Evolutionary conservation across 1,139 yeast species (phyloP).

Genomic region (Geotrichum carabidarum): DNA sequence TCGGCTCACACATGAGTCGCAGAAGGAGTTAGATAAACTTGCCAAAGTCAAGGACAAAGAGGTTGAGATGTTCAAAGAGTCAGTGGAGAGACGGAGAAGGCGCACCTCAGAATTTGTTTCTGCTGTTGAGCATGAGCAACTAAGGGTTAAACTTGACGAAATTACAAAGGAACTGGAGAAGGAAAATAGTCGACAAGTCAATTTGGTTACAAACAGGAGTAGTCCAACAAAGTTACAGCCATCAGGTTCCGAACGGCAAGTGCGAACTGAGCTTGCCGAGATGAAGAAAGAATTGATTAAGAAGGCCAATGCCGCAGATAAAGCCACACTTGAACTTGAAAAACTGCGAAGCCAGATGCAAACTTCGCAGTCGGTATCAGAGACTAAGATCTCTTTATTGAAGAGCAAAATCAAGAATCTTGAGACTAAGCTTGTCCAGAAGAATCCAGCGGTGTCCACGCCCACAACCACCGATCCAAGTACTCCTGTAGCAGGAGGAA

Average conservation of each 20-base stretch:
- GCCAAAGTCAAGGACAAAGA: slow-evolving; percentile 15
- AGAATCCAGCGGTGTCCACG: not conserved
- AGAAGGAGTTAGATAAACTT: slow-evolving; percentile 7
- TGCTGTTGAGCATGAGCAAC: slow-evolving; percentile 11
- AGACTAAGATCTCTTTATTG: slow-evolving; percentile 22
- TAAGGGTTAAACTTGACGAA: slow-evolving; percentile 6
- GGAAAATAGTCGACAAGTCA: not conserved
- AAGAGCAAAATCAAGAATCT: slow-evolving; percentile 21
- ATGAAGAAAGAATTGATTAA: slow-evolving; percentile 21
- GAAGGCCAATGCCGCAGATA: slow-evolving; percentile 21
- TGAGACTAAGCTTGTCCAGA: slow-evolving; percentile 6
- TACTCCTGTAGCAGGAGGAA: slow-evolving; percentile 10
- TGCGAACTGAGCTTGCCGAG: slow-evolving; percentile 23
- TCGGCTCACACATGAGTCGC: slow-evolving; percentile 10
- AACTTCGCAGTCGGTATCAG: slow-evolving; percentile 24
- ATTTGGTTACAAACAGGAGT: not conserved
- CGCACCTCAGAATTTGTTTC: slow-evolving; percentile 12
- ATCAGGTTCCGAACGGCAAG: slow-evolving; percentile 1
- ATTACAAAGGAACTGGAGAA: slow-evolving; percentile 7
- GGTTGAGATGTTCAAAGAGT: slow-evolving; percentile 11
- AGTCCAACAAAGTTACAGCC: not conserved
- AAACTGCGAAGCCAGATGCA: slow-evolving; percentile 21
- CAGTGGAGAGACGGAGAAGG: slow-evolving; percentile 7
- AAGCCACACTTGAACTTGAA: slow-evolving; percentile 23
- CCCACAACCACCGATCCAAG: not conserved